phyloP scores from a whole-genome alignment of 257 asterid species.

The Verbascum thapsus region DNA sequence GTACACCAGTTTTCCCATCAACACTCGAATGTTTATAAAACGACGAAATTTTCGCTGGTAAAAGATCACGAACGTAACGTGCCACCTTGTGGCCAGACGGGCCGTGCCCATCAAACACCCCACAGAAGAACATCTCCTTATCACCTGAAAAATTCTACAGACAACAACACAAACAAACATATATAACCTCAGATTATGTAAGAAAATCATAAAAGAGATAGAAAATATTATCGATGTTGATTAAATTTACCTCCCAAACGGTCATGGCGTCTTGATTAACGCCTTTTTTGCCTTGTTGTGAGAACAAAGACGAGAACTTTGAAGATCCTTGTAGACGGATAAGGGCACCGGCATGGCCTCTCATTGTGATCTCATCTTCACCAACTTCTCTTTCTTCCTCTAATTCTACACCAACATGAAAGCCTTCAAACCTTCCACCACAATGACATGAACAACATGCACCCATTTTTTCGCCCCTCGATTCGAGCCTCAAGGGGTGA shows the following conservation, averaged over 20 bases:
- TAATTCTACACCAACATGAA: slow-evolving; percentile 31
- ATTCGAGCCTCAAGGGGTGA: slow-evolving; percentile 16
- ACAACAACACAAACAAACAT: neutral
- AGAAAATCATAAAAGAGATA: no score
- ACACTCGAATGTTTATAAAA: slow-evolving; percentile 30
- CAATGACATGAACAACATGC: slow-evolving; percentile 81
- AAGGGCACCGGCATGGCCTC: slow-evolving; percentile 72
- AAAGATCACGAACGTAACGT: slow-evolving; percentile 54
- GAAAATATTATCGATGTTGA: neutral
- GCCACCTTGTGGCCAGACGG: slow-evolving; percentile 89
- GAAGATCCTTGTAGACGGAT: slow-evolving; percentile 76
- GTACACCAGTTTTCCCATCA: slow-evolving; percentile 33
- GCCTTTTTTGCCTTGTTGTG: slow-evolving; percentile 75
- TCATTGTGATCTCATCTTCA: slow-evolving; percentile 37
- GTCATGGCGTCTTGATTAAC: slow-evolving; percentile 91
- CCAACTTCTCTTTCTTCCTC: slow-evolving; percentile 36
- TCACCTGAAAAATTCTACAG: slow-evolving; percentile 71
- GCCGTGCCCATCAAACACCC: slow-evolving; percentile 92
- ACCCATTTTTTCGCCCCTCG: slow-evolving; percentile 59
- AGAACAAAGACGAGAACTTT: slow-evolving; percentile 59
- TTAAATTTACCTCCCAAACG: slow-evolving; percentile 76
- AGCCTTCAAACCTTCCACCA: slow-evolving; percentile 40
- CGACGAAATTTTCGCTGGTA: slow-evolving; percentile 74
- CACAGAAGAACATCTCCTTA: slow-evolving; percentile 65
- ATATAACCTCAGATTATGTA: neutral